A percentile compares a stretch with the other conserved stretches of the same genome.
phyloP scores from a whole-genome alignment of 345 rosid genomes.

The Trapa incisa region DNA sequence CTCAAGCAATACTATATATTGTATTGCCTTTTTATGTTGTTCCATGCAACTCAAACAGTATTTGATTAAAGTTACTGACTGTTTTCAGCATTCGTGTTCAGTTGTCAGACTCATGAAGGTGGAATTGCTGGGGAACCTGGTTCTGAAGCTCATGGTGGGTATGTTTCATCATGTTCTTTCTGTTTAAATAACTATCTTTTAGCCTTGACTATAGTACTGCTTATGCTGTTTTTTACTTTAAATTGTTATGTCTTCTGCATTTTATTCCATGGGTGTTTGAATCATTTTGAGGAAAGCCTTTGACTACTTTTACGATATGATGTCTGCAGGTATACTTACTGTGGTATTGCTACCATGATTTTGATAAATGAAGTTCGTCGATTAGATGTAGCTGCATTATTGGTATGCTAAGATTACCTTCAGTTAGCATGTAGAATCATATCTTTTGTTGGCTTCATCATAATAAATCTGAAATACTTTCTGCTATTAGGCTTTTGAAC shows the following conservation, averaged over 20 bases:
- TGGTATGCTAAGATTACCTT: constrained; percentile 31
- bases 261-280: neutral
- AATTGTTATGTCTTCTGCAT: neutral
- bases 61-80: constrained; percentile 5
- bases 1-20: neutral
- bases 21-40: neutral
- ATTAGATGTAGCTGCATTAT: constrained; percentile 55
- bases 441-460: neutral
- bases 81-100: constrained; percentile 22
- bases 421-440: neutral
- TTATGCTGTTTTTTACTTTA: neutral
- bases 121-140: constrained; percentile 97
- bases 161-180: constrained; percentile 23
- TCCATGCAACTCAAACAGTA: neutral
- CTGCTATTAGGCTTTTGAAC: neutral
- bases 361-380: constrained; percentile 60
- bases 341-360: constrained; percentile 94
- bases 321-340: constrained; percentile 63
- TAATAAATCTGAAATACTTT: neutral
- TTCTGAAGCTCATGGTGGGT: constrained; percentile 99
- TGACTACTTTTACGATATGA: constrained; percentile 12
- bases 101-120: constrained; percentile 98
- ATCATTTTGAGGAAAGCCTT: constrained; percentile 5
- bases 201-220: neutral
- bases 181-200: neutral